Conservation (phyloP, 176 grass and related monocot genomes). For the bread wheat (Triticum aestivum) region IWGSC_CS_RefSeq_v2.1 NC_057800.1:715476865-715477364, state of each 20-base stretch:
- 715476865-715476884: not conserved
- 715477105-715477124: slow-evolving; percentile 50
- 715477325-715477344: slow-evolving; percentile 29
- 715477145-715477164: slow-evolving; percentile 27
- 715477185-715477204: not conserved
- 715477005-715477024: slow-evolving; percentile 76
- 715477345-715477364: not conserved
- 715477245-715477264: not conserved
- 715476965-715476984: not conserved
- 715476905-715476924: not conserved
- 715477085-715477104: not conserved
- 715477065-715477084: slow-evolving; percentile 19
- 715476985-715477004: slow-evolving; percentile 47
- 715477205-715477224: not conserved
- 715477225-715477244: not conserved
- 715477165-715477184: slow-evolving; percentile 33
- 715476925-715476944: not conserved
- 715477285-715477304: slow-evolving; percentile 24
- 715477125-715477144: slow-evolving; percentile 35
- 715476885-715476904: slow-evolving; percentile 16
- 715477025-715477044: slow-evolving; percentile 59
- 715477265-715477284: slow-evolving; percentile 27
- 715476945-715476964: not conserved
- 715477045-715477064: slow-evolving; percentile 61
- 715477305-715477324: slow-evolving; percentile 39